Conservation (phyloP, 1,284 basidiomycete genomes). For the Fistulinella cinereoalba region DNA sequence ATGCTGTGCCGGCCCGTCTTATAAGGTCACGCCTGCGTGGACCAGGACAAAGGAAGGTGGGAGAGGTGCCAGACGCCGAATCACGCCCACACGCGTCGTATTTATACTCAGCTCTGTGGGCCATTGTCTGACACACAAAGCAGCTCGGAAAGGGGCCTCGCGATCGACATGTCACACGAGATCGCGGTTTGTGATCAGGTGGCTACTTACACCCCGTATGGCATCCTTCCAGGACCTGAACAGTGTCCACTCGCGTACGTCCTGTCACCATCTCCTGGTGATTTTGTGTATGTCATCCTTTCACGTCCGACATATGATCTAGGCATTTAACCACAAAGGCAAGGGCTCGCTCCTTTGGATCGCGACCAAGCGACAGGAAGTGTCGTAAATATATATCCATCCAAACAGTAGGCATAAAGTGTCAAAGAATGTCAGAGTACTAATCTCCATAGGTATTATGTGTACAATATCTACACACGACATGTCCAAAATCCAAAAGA, state of each 20-base stretch:
- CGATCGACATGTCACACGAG: constrained; percentile 14
- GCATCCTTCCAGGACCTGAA: not conserved
- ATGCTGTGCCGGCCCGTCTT: too few relatives aligned
- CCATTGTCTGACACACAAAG: constrained; percentile 10
- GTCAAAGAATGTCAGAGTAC: too few relatives aligned
- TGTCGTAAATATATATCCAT: too few relatives aligned
- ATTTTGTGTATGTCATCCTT: not conserved
- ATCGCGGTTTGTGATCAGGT: not conserved
- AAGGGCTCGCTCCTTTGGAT: too few relatives aligned
- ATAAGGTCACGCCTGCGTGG: constrained; percentile 21
- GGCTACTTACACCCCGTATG: not conserved
- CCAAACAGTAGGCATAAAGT: too few relatives aligned
- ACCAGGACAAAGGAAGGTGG: constrained; percentile 2
- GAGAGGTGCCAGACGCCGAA: constrained; percentile 8
- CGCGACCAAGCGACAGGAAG: too few relatives aligned
- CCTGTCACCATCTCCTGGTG: not conserved
- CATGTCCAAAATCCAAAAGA: too few relatives aligned
- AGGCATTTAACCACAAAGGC: too few relatives aligned
- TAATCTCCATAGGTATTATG: too few relatives aligned
- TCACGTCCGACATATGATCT: not conserved
- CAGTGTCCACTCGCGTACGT: not conserved
- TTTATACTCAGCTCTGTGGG: constrained; percentile 7
- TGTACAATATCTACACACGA: too few relatives aligned
- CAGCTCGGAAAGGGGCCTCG: not conserved
- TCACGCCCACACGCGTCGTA: not conserved